Evolutionary conservation across 2,329 filamentous ascomycete species (phyloP), one percentile per base, ranked within the genome.

Genomic region (Diaporthe australafricana): DNA sequence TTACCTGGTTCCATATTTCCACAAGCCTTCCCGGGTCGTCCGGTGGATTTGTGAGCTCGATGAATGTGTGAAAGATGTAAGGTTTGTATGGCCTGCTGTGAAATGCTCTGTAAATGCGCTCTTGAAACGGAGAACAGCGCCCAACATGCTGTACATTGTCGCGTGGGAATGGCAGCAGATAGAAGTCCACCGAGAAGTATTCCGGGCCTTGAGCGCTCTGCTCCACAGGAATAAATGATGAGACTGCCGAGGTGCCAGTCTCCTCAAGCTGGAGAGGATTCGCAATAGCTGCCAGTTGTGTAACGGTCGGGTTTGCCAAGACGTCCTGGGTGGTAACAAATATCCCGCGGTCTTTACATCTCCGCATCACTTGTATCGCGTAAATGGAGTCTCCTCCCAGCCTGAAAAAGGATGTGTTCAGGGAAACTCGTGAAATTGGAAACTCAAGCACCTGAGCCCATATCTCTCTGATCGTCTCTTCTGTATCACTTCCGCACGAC

Each of bases 371-470:
- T 17, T 80, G 84, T 86, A 88, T 88, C 2, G 86, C 86, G 1
- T 84, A 80, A 27, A 91, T 87, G 0, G 89, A 90, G 78, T 90
- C 88, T 32, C 89, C 89, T 1, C 89, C 89, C 0, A 90, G 83
- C 5, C 85, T 83, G 83, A 91, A 91, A 79, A 91, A 91, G 78
- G 86, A 89, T 75, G 90, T 86, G 16, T 89, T 85, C 48, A 27
- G 25, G 17, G 25, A 52, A 16, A 52, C 12, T 8, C 48, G 48
- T 52, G 25, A 27, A 12, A 30, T 30, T 30, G 48, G 48, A 5
- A 52, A 25, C 25, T 52, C 12, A 25, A 52, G 48, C 0, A 52
- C 25, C 25, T 52, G 48, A 2, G 12, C 25, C 48, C 48, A 52
- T 52, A 52, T 52, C 17, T 52, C 2, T 25, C 48, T 30, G 25